Evolutionary conservation across 73 alveolate genomes (phyloP), one percentile per base, ranked within the genome.

Genomic region (Symbiodinium pilosum): DNA sequence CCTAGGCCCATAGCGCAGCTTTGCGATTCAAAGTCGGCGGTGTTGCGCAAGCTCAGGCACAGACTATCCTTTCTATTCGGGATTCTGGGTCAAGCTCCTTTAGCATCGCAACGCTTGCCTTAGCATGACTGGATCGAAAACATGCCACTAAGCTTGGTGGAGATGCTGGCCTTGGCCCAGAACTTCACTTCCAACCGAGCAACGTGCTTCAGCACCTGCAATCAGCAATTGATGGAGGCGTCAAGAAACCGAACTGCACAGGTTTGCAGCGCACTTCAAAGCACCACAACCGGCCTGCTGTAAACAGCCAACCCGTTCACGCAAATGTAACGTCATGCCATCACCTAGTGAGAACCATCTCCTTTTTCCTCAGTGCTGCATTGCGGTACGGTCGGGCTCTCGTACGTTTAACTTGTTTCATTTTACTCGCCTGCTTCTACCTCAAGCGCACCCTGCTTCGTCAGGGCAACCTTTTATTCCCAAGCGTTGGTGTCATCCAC

Each of bases 101-200:
- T 39, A 93, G 84, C 98, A 93, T 93, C 26, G 92, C 98, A 41
- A 93, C 92, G 14, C 98, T 93, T 44, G 91, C 98, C 98, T 93
- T 83, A 36, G 89, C 28, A 5, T 20, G 85, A 14, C 59, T 47
- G 59, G 59, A n/a, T n/a, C n/a, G n/a, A n/a, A n/a, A n/a, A n/a
- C n/a, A n/a, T n/a, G n/a, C n/a, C n/a, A n/a, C n/a, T n/a, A n/a
- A n/a, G n/a, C n/a, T n/a, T n/a, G n/a, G n/a, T n/a, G n/a, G n/a
- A n/a, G n/a, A n/a, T n/a, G 75, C 21, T 16, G 73, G 77, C 96
- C 96, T 91, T 68, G 28, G 96, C 96, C 98, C 98, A 93, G 84
- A 93, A 93, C 92, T 93, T 43, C 83, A 93, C 98, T 43, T 93
- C 98, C 92, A 93, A 36, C 5, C 98, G 91, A 40, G 91, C 77